A percentile compares a stretch with the other conserved stretches of the same genome.
Evolutionary conservation across 2,329 filamentous ascomycete genomes (phyloP).

Genomic region (Colletotrichum kahawae): DNA sequence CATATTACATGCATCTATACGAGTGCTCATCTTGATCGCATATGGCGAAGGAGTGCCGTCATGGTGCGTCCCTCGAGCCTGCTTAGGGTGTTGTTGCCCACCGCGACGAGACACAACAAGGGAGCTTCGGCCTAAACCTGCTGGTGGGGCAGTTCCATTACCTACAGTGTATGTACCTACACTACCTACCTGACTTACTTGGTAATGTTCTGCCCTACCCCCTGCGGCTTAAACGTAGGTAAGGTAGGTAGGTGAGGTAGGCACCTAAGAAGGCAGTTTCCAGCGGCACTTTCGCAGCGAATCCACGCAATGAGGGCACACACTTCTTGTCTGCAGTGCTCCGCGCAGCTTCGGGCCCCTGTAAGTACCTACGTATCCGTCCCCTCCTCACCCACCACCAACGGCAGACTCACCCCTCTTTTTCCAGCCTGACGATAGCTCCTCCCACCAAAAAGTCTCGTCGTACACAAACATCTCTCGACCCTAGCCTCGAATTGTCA

Average conservation of each 20-base stretch:
- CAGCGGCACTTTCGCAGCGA: not conserved
- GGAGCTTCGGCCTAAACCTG: not conserved
- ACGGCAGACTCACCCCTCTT: constrained; percentile 7
- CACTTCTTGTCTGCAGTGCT: not conserved
- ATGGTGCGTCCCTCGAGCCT: not conserved
- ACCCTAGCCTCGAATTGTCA: not conserved
- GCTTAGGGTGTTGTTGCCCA: not conserved
- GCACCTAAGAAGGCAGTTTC: not conserved
- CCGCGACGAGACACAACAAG: not conserved
- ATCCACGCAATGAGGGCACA: not conserved
- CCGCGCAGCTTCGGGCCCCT: not conserved
- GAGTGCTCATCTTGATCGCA: not conserved
- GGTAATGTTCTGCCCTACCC: not conserved
- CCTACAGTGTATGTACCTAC: too few species aligned
- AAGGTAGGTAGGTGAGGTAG: not conserved
- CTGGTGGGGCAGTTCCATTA: not conserved
- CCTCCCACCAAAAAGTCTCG: constrained; percentile 1
- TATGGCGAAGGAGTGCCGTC: not conserved
- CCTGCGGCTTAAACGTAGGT: not conserved
- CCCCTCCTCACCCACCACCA: not conserved
- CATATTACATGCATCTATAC: not conserved
- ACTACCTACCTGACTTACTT: not conserved
- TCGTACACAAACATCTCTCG: not conserved
- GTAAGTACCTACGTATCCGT: not conserved
- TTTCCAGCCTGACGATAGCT: constrained; percentile 14